These are phyloP conservation scores for Leccinum olivaceoglutinosum DNA, from an alignment of 1,284 basidiomycete genomes.

Conservation along the genomic window DNA sequence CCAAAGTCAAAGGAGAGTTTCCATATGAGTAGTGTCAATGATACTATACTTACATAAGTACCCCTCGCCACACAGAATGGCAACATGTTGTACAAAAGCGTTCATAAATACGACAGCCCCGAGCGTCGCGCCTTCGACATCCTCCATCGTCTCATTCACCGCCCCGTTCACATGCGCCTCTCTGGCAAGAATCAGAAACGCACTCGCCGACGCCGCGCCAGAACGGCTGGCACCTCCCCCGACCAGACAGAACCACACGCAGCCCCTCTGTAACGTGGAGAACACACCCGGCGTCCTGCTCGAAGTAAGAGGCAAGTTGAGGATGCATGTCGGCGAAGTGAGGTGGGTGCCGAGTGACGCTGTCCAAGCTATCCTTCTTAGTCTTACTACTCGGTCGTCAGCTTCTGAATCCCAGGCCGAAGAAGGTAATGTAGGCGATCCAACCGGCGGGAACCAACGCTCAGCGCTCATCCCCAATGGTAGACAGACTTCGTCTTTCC, in stretches of 20 bases:
- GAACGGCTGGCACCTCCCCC: slow-evolving; percentile 3
- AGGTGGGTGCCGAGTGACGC: slow-evolving; percentile 44
- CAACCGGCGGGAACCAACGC: no score
- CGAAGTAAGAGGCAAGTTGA: slow-evolving; percentile 59
- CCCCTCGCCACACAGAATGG: slow-evolving; percentile 12
- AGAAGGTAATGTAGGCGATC: slow-evolving; percentile 25
- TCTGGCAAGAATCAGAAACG: slow-evolving; percentile 35
- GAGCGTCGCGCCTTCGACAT: slow-evolving; percentile 1
- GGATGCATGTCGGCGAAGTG: slow-evolving; percentile 75
- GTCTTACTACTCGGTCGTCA: slow-evolving; percentile 23
- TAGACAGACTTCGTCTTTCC: slow-evolving; percentile 51
- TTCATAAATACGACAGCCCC: slow-evolving; percentile 12
- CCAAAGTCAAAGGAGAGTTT: neutral
- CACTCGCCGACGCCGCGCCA: slow-evolving; percentile 27
- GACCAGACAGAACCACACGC: slow-evolving; percentile 38
- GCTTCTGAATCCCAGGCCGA: slow-evolving; percentile 67
- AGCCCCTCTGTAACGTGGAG: slow-evolving; percentile 66
- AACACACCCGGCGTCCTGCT: slow-evolving; percentile 61
- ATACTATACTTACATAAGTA: no score
- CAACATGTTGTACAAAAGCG: slow-evolving; percentile 23
- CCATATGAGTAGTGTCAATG: neutral
- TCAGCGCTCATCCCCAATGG: slow-evolving; percentile 2
- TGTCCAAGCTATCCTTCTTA: neutral
- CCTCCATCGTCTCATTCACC: slow-evolving; percentile 30
- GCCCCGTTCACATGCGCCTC: slow-evolving; percentile 37